Evolutionary conservation across 2,329 filamentous ascomycete species (phyloP).

Genomic region (Clonostachys chloroleuca): DNA sequence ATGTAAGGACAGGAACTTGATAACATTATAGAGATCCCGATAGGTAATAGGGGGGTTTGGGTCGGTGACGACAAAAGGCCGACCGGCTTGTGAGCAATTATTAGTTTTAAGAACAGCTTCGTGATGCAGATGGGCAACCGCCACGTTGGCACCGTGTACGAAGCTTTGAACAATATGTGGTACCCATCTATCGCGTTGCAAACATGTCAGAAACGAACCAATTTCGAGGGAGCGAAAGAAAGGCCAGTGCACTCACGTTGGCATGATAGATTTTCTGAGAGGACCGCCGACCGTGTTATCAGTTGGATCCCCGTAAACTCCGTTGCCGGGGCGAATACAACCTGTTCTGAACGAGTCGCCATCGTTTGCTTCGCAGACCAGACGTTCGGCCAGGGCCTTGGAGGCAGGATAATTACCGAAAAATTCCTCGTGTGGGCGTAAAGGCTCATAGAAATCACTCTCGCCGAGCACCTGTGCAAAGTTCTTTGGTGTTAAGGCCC

Average conservation of each 20-base stretch:
- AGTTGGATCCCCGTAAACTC: constrained; percentile 39
- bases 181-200: constrained; percentile 27
- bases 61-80: constrained; percentile 46
- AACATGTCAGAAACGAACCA: constrained; percentile 27
- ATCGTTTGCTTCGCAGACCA: constrained; percentile 39
- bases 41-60: constrained; percentile 36
- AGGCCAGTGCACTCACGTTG: no score
- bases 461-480: constrained; percentile 41
- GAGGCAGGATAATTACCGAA: constrained; percentile 45
- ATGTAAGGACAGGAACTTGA: no score
- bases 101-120: constrained; percentile 42
- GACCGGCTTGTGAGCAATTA: constrained; percentile 27
- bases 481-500: constrained; percentile 28
- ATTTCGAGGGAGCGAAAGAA: constrained; percentile 12
- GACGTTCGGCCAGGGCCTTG: constrained; percentile 45
- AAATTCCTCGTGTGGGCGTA: constrained; percentile 34
- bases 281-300: no score
- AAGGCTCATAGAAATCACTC: constrained; percentile 31
- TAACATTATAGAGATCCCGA: constrained; percentile 29
- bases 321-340: constrained; percentile 47
- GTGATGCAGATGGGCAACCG: constrained; percentile 47
- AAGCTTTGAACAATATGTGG: constrained; percentile 47
- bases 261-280: no score
- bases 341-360: constrained; percentile 40
- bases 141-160: constrained; percentile 45